These are phyloP conservation scores for Chrysanthemum lavandulifolium DNA, from an alignment of 129 eudicot species.

Conservation along the genomic window DNA sequence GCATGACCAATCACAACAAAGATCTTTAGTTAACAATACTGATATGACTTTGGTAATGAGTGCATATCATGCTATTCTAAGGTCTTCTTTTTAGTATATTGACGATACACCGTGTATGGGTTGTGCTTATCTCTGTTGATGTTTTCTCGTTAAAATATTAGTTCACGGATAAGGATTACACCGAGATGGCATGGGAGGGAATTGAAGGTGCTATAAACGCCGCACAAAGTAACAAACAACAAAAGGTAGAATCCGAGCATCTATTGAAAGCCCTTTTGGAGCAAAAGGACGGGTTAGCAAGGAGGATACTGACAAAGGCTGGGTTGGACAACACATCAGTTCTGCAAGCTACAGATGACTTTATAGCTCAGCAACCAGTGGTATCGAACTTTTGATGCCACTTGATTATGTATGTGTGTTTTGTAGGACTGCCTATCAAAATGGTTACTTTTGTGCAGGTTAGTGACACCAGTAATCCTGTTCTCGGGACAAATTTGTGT, in stretches of 20 bases:
- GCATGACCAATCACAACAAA: too few species aligned
- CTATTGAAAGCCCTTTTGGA: constrained; percentile 88
- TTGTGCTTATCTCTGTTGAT: not conserved
- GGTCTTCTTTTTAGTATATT: too few species aligned
- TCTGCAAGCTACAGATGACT: constrained; percentile 70
- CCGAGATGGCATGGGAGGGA: constrained; percentile 99
- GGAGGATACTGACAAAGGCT: constrained; percentile 87
- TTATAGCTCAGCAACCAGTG: constrained; percentile 85
- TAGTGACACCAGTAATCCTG: constrained; percentile 78
- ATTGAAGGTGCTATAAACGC: constrained; percentile 76
- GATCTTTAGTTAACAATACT: too few species aligned
- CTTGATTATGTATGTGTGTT: not conserved
- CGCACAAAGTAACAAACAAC: constrained; percentile 72
- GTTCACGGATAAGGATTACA: constrained; percentile 64
- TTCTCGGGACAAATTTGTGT: constrained; percentile 60
- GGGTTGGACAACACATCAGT: constrained; percentile 88
- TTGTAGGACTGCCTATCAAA: not conserved
- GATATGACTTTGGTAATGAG: too few species aligned
- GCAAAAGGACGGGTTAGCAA: constrained; percentile 93
- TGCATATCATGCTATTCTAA: too few species aligned
- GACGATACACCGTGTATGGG: not conserved
- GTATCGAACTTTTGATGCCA: constrained; percentile 25
- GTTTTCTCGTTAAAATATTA: constrained; percentile 16
- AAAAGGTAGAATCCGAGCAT: constrained; percentile 87
- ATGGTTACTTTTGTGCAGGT: constrained; percentile 43